Base-by-base conservation (phyloP, 2,329 filamentous ascomycete species). In the Ceratocystis smalleyi region DNA sequence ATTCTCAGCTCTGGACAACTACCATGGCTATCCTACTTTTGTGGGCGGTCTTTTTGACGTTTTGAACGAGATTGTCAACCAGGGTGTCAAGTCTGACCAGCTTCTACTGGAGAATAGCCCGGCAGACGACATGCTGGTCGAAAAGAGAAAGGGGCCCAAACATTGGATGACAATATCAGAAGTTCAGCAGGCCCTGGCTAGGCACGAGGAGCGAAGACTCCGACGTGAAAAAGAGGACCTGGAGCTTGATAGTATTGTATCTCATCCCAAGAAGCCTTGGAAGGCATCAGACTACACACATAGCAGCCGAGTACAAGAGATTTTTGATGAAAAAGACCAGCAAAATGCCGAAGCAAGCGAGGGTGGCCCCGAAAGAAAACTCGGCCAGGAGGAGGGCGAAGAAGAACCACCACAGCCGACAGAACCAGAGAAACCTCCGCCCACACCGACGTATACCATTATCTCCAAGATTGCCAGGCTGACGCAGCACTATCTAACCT, bases 1-100 rank as follows among this genome's bases (percentile, higher is more conserved):
- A 47, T 97, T 99, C 72, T 87, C 88, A 0, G 90, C 91, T 0
- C 76, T 99, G n/a, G 91, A 96, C 69, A 89, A 90, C 70, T 99
- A 94, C 70, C 94, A 99, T 70, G 94, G 94, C 1, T 97, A 99
- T 72, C 85, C 90, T 0, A 76, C 81, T 19, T 84, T 99, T 65
- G 91, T 95, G 0, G 90, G 96, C 71, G 82, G 85, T 57, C 77
- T 99, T 5, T 99, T 97, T 72, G 78, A 82, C 1, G 90, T 95
- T 0, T 76, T 99, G 4, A 85, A 84, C 63, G 88, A 90, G 66
- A 83, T 97, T 65, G 89, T 94, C 10, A 84, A 89, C 63, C 89
- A 96, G 74, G 89, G 89, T 2, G 83, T 85, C 10, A 86, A 83
- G 68, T 80, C 80, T 1, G 75, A 78, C 55, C 73, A 74, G 65